phyloP scores from a whole-genome alignment of 2,329 filamentous ascomycete genomes.

The Shiraia bambusicola region DNA sequence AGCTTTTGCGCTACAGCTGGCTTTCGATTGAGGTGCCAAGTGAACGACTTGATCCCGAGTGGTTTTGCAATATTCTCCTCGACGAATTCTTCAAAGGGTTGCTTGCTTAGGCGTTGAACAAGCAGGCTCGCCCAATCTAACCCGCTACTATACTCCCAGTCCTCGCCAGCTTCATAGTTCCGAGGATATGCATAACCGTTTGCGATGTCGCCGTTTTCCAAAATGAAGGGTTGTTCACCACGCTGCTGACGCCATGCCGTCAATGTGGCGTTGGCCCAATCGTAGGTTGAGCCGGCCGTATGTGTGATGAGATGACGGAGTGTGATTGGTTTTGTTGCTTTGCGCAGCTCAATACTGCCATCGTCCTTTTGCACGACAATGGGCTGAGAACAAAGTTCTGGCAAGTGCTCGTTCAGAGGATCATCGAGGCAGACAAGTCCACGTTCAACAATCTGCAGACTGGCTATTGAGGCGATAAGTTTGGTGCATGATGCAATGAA shows the following conservation, averaged over 20 bases:
- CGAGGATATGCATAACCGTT: slow-evolving; percentile 40
- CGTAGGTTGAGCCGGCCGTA: slow-evolving; percentile 51
- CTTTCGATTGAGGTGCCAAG: slow-evolving; percentile 21
- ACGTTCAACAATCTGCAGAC: slow-evolving; percentile 32
- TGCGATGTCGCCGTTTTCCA: slow-evolving; percentile 12
- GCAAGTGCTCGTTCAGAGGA: slow-evolving; percentile 19
- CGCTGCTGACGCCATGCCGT: slow-evolving; percentile 44
- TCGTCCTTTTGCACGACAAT: slow-evolving; percentile 11
- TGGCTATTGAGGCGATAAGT: slow-evolving; percentile 33
- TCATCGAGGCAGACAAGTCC: slow-evolving; percentile 32
- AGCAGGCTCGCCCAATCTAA: slow-evolving; percentile 53
- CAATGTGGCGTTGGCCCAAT: slow-evolving; percentile 46
- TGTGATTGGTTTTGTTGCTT: slow-evolving; percentile 18
- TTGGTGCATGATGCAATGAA: slow-evolving; percentile 44
- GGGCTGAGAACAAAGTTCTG: slow-evolving; percentile 23
- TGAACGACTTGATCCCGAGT: slow-evolving; percentile 39
- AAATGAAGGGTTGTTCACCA: slow-evolving; percentile 19
- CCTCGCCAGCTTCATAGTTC: slow-evolving; percentile 41
- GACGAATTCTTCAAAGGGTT: slow-evolving; percentile 46
- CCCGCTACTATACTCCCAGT: slow-evolving; percentile 53
- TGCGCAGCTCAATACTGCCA: slow-evolving; percentile 5
- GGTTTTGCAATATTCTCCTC: slow-evolving; percentile 47
- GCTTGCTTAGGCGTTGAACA: slow-evolving; percentile 45
- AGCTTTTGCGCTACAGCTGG: slow-evolving; percentile 17
- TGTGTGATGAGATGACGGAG: slow-evolving; percentile 51